phyloP scores from a whole-genome alignment of 306 rosid species.

The Trifolium repens region DNA sequence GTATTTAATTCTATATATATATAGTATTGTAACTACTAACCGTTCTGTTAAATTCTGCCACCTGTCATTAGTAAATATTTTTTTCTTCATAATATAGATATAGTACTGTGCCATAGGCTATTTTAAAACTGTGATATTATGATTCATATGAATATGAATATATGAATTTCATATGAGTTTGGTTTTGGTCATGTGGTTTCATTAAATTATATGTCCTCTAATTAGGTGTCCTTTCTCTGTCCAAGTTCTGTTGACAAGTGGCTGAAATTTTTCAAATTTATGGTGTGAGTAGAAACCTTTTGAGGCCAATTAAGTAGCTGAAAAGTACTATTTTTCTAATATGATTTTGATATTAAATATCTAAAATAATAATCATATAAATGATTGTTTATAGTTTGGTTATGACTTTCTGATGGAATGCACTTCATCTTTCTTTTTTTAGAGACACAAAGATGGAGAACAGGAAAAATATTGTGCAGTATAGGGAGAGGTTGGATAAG shows the following conservation, averaged over 20 bases:
- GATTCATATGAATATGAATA: neutral
- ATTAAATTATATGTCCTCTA: slow-evolving; percentile 20
- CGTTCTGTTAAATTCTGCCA: neutral
- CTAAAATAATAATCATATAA: slow-evolving; percentile 30
- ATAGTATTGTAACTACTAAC: neutral
- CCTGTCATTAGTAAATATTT: neutral
- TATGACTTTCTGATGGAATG: slow-evolving; percentile 43
- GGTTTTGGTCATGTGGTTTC: slow-evolving; percentile 35
- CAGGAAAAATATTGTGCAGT: slow-evolving; percentile 60
- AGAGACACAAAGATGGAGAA: slow-evolving; percentile 62
- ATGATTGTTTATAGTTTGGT: slow-evolving; percentile 2
- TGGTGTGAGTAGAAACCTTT: neutral
- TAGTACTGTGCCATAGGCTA: neutral
- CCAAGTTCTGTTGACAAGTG: slow-evolving; percentile 3
- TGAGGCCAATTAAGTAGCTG: neutral
- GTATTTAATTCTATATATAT: neutral
- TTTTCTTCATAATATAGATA: neutral
- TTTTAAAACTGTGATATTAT: slow-evolving; percentile 23
- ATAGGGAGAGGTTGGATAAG: slow-evolving; percentile 84
- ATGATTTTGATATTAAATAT: slow-evolving; percentile 22
- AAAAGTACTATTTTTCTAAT: neutral
- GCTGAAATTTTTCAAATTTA: slow-evolving; percentile 17
- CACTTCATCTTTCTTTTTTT: slow-evolving; percentile 34
- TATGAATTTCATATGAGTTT: slow-evolving; percentile 19
- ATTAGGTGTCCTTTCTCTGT: slow-evolving; percentile 2